Evolutionary conservation across 2,329 filamentous ascomycete species (phyloP).

Genomic region (Fusarium miscanthi): DNA sequence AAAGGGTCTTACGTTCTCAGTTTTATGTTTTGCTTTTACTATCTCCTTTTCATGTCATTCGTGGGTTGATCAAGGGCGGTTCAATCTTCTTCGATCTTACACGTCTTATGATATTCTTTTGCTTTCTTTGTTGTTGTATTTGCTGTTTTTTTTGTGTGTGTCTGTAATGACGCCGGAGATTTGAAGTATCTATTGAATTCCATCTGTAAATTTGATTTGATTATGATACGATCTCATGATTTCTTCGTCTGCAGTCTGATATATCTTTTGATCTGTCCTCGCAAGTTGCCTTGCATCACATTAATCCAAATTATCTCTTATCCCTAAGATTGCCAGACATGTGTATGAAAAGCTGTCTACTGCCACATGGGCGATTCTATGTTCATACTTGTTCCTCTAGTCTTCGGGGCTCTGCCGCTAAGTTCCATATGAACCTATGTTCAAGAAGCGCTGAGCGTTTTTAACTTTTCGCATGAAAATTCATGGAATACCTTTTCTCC

Average conservation of each 20-base stretch:
- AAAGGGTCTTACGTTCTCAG: constrained; percentile 32
- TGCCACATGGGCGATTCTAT: neutral
- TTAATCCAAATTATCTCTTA: neutral
- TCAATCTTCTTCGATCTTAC: constrained; percentile 11
- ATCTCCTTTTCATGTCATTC: neutral
- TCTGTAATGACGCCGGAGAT: constrained; percentile 8
- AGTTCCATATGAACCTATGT: neutral
- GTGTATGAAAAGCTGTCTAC: neutral
- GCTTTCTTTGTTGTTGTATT: neutral
- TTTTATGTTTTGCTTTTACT: constrained; percentile 23
- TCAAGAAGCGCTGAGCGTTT: neutral
- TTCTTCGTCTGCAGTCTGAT: neutral
- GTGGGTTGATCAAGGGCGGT: constrained; percentile 9
- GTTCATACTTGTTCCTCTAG: neutral
- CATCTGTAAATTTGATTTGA: constrained; percentile 24
- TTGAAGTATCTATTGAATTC: constrained; percentile 20
- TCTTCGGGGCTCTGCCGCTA: neutral
- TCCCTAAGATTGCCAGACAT: neutral
- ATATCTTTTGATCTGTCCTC: neutral
- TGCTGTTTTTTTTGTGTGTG: neutral
- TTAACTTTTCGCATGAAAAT: neutral
- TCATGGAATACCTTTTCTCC: neutral
- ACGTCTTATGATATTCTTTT: neutral
- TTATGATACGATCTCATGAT: constrained; percentile 35
- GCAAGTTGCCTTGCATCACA: neutral